Conservation (phyloP, 1,284 basidiomycete genomes). For the Marasmius oreades region DNA sequence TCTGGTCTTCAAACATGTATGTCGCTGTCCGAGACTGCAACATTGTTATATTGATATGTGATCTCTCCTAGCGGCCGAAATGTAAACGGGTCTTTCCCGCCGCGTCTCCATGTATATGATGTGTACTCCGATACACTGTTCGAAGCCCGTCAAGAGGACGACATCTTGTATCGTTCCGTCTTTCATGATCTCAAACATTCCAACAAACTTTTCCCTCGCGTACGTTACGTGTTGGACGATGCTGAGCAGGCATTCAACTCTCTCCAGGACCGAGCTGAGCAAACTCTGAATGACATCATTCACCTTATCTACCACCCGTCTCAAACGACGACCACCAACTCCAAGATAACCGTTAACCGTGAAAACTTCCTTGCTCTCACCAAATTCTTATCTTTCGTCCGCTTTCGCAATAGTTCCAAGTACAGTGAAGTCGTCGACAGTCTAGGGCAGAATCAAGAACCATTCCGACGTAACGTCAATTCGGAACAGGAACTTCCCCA, state of each 20-base stretch:
- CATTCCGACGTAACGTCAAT: background rate
- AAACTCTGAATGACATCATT: conserved; percentile 31
- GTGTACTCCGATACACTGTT: conserved; percentile 45
- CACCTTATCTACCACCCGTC: conserved; percentile 21
- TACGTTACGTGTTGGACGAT: conserved; percentile 29
- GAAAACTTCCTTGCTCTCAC: conserved; percentile 11
- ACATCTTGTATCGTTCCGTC: conserved; percentile 27
- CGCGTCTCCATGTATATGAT: conserved; percentile 50
- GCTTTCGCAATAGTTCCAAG: conserved; percentile 48
- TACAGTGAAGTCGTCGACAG: conserved; percentile 32
- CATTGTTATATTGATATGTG: background rate
- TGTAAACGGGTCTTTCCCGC: conserved; percentile 17
- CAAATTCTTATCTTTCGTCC: conserved; percentile 49
- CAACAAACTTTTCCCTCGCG: conserved; percentile 27
- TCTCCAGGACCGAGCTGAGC: conserved; percentile 40
- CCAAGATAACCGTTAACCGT: conserved; percentile 27
- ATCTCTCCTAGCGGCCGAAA: background rate
- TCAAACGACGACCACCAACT: background rate
- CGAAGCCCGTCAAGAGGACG: conserved; percentile 34
- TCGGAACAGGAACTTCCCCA: too few species aligned
- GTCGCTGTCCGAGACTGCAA: conserved; percentile 1
- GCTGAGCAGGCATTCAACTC: conserved; percentile 38
- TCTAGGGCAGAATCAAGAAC: conserved; percentile 7
- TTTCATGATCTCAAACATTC: conserved; percentile 40
- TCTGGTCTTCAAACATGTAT: conserved; percentile 38